phyloP scores from a whole-genome alignment of 257 asterid genomes.

The Scutellaria baicalensis region DNA sequence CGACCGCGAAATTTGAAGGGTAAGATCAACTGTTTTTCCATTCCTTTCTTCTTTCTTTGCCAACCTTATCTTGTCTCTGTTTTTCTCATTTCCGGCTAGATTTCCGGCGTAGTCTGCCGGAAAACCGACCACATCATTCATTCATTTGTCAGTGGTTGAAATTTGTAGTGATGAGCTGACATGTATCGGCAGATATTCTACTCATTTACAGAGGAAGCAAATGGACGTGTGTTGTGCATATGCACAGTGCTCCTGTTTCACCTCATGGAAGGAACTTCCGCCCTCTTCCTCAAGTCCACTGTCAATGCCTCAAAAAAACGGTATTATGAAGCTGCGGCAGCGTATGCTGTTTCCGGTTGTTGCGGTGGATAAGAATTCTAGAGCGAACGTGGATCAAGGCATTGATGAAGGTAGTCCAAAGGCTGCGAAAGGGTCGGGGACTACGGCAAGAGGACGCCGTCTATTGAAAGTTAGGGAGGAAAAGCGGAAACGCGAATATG shows the following conservation, averaged over 20 bases:
- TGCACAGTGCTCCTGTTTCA: constrained; percentile 21
- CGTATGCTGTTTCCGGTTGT: constrained; percentile 16
- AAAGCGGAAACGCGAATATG: constrained; percentile 77
- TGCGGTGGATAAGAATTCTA: constrained; percentile 23
- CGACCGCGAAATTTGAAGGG: no score
- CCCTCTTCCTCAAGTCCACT: constrained; percentile 21
- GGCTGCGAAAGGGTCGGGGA: constrained; percentile 73
- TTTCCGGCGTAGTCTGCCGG: no score
- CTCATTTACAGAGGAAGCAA: neutral
- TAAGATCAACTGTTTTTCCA: no score
- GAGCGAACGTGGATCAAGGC: constrained; percentile 17
- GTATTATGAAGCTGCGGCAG: constrained; percentile 14
- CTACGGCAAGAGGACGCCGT: constrained; percentile 86
- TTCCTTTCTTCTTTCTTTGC: no score
- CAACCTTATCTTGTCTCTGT: no score
- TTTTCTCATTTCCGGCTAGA: no score
- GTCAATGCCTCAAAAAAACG: constrained; percentile 21
- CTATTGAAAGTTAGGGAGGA: constrained; percentile 83
- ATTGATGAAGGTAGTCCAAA: constrained; percentile 20
- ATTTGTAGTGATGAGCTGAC: neutral
- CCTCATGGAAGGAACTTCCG: constrained; percentile 15
- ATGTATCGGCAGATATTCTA: constrained; percentile 13
- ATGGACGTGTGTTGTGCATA: constrained; percentile 25
- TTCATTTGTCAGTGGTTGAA: no score
- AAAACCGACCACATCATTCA: no score